Base-by-base conservation (phyloP, 805 yeast genomes). In the Yarrowia porcina region DNA sequence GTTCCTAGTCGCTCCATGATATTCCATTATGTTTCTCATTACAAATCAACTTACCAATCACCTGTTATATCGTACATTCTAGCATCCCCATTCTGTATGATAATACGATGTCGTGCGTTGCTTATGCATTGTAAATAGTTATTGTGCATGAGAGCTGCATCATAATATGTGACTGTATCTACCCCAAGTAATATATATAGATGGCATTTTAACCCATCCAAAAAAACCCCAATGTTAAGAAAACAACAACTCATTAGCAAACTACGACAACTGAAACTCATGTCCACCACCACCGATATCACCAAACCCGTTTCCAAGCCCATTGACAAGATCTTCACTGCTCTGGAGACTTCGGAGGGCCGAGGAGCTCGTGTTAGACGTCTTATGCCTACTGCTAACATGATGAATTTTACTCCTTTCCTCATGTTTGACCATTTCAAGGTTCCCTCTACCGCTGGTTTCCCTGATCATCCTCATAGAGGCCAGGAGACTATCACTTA, bases 301-400 rank as follows among this genome's bases (percentile, higher is more conserved):
- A 21, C 39, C 15, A 21, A 27, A 13, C 18, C 52, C 18, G 5
- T 21, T 21, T 49, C 56, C 39, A 49, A 49, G 33, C 18, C 28
- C 38, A 32, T 33, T 27, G 39, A 49, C 30, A 49, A 49, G 30
- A 49, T 33, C 39, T 77, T 84, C 69, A 70, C 78, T 49, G 90
- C 92, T 33, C 69, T 80, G 28, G 89, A 88, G 67, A 90, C 87
- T 70, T 79, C 85, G 17, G 96, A 90, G 76, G 96, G 96, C 67
- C 92, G 81, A 33, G 96, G 96, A 15, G 96, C 96, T 36, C 76
- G 80, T 25, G 96, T 90, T n/a, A 80, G 96, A 73, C 79, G 96
- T 69, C 84, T 93, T 8, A 84, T 90, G 65, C 96, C 96, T 44
- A 80, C 85, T 4, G 75, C 76, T 74, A 76, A 79, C 27, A 80